phyloP scores from a whole-genome alignment of 2,329 filamentous ascomycete genomes.

The Uncinocarpus reesii region DNA sequence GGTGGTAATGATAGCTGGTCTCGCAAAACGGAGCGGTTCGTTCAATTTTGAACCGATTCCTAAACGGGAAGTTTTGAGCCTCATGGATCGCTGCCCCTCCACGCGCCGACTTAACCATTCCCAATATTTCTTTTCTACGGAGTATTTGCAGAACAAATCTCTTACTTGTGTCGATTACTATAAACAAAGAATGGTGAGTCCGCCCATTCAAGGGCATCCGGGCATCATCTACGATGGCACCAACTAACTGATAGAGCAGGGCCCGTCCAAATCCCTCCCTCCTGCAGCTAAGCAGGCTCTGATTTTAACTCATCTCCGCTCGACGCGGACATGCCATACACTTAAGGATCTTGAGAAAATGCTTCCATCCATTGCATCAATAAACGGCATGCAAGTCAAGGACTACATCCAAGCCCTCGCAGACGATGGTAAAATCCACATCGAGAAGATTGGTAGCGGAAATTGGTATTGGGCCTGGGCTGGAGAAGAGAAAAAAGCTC shows the following conservation, averaged over 20 bases:
- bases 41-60: too few relatives aligned
- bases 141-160: too few relatives aligned
- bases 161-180: neutral
- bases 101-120: neutral
- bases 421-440: conserved; percentile 52
- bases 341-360: conserved; percentile 59
- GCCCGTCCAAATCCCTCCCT: conserved; percentile 43
- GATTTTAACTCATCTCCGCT: conserved; percentile 51
- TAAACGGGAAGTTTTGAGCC: conserved; percentile 5
- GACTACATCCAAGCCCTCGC: conserved; percentile 54
- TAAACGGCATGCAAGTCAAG: conserved; percentile 57
- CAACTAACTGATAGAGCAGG: conserved; percentile 12
- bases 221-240: neutral
- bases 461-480: conserved; percentile 64
- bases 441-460: conserved; percentile 60
- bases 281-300: conserved; percentile 49
- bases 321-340: conserved; percentile 51
- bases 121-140: too few relatives aligned
- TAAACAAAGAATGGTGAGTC: neutral
- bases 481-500: conserved; percentile 42
- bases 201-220: neutral
- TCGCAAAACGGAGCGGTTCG: too few relatives aligned
- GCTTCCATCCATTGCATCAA: conserved; percentile 50
- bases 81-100: neutral
- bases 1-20: too few relatives aligned